These are phyloP conservation scores for Simplicillium aogashimaense DNA, from an alignment of 2,329 filamentous ascomycete species.

Conservation along the genomic window DNA sequence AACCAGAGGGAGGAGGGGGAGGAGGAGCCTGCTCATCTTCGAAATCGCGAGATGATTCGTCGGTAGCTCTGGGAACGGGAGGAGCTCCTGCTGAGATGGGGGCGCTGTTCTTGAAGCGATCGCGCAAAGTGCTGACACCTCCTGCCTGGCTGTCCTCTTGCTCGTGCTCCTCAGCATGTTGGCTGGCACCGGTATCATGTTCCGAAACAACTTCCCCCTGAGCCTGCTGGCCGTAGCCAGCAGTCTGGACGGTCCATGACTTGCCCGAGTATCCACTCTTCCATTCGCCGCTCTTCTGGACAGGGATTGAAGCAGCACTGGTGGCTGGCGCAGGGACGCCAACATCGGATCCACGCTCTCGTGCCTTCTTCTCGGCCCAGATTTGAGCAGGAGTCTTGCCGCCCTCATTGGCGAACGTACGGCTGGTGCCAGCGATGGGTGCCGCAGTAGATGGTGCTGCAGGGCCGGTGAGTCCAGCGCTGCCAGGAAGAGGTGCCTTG, in stretches of 20 bases:
- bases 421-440: conserved; percentile 71
- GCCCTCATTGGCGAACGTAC: conserved; percentile 87
- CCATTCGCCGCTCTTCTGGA: conserved; percentile 77
- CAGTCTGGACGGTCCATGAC: conserved; percentile 76
- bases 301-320: conserved; percentile 43
- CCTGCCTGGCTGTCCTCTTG: conserved; percentile 44
- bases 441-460: conserved; percentile 41
- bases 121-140: conserved; percentile 64
- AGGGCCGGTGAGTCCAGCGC: conserved; percentile 52
- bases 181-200: conserved; percentile 44
- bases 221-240: conserved; percentile 55
- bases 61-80: conserved; percentile 21
- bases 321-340: conserved; percentile 31
- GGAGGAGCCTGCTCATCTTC: conserved; percentile 35
- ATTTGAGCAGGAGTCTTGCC: conserved; percentile 95
- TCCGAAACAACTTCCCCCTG: conserved; percentile 31
- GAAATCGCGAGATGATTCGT: conserved; percentile 1
- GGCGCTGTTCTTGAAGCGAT: conserved; percentile 71
- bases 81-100: conserved; percentile 49
- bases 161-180: conserved; percentile 29
- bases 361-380: conserved; percentile 96
- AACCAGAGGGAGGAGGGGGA: conserved; percentile 42
- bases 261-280: conserved; percentile 88
- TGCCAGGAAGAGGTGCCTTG: conserved; percentile 73
- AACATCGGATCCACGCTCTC: conserved; percentile 48